Conservation (phyloP, 1,139 yeast species). For the Zygoascus hellenicus region DNA sequence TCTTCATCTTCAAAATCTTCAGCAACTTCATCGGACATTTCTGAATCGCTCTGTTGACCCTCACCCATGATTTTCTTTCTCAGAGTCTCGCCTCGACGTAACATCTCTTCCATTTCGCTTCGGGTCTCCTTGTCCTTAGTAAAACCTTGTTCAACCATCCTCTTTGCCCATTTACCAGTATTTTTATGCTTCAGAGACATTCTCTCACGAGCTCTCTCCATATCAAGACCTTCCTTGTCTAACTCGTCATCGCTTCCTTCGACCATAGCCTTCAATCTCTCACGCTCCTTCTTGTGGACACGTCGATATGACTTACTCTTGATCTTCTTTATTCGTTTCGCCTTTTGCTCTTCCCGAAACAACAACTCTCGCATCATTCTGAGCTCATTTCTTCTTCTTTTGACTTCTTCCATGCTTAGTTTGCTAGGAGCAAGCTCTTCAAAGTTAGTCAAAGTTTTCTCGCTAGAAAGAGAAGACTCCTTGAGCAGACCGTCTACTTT, state of each 20-base stretch:
- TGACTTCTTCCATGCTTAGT: slow-evolving; percentile 73
- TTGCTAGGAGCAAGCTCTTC: slow-evolving; percentile 77
- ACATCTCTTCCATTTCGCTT: slow-evolving; percentile 90
- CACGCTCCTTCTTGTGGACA: slow-evolving; percentile 77
- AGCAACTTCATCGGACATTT: slow-evolving; percentile 40
- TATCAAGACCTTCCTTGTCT: slow-evolving; percentile 55
- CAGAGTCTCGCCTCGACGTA: slow-evolving; percentile 76
- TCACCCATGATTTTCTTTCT: slow-evolving; percentile 68
- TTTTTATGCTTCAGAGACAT: slow-evolving; percentile 89
- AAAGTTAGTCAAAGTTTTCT: slow-evolving; percentile 69
- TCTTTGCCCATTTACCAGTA: slow-evolving; percentile 78
- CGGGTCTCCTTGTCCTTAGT: slow-evolving; percentile 80
- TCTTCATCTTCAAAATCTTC: slow-evolving; percentile 22
- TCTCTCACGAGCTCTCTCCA: slow-evolving; percentile 83
- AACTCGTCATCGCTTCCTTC: slow-evolving; percentile 49
- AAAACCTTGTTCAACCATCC: slow-evolving; percentile 85
- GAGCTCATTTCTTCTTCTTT: slow-evolving; percentile 71
- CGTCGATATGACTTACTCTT: slow-evolving; percentile 87
- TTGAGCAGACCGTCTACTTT: slow-evolving; percentile 57
- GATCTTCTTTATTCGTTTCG: slow-evolving; percentile 87
- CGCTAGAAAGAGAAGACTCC: slow-evolving; percentile 65
- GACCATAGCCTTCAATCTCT: slow-evolving; percentile 63
- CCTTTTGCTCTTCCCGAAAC: slow-evolving; percentile 91
- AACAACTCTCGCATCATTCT: slow-evolving; percentile 90
- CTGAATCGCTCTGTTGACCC: slow-evolving; percentile 45